Evolutionary conservation across 257 asterid species (phyloP).

Genomic region (Rehmannia glutinosa): DNA sequence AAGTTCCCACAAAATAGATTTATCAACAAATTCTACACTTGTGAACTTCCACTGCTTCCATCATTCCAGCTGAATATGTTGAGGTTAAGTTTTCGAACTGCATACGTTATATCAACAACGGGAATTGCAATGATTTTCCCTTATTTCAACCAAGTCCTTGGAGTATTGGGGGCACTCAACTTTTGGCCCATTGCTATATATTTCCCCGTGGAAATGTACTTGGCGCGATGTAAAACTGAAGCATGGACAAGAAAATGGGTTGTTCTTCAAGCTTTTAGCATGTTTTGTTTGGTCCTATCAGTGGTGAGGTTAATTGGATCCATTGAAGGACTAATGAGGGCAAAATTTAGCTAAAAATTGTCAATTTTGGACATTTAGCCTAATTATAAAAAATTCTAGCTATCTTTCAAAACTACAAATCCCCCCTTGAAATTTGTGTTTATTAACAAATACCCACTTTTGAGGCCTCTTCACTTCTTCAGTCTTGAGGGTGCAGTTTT

Average conservation of each 20-base stretch:
- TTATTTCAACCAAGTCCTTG: slow-evolving; percentile 71
- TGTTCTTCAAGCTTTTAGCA: slow-evolving; percentile 36
- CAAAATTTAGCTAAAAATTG: slow-evolving; percentile 32
- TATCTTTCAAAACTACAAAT: too few relatives aligned
- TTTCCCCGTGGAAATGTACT: slow-evolving; percentile 73
- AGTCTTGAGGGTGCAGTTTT: too few relatives aligned
- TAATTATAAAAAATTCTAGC: too few relatives aligned
- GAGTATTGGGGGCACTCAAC: slow-evolving; percentile 63
- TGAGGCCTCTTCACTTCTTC: too few relatives aligned
- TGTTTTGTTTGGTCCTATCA: slow-evolving; percentile 40
- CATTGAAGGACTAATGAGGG: slow-evolving; percentile 43
- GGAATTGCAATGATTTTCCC: slow-evolving; percentile 60
- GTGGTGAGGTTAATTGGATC: slow-evolving; percentile 66
- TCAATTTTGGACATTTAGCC: too few relatives aligned
- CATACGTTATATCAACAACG: slow-evolving; percentile 48
- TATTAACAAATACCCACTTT: too few relatives aligned
- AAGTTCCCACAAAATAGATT: slow-evolving; percentile 35
- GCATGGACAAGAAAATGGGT: slow-evolving; percentile 48
- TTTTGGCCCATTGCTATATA: slow-evolving; percentile 73
- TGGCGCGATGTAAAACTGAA: slow-evolving; percentile 44
- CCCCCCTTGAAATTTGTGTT: too few relatives aligned
- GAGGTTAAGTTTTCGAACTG: slow-evolving; percentile 48
- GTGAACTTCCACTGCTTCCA: slow-evolving; percentile 19
- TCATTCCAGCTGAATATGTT: slow-evolving; percentile 32
- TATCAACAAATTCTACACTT: slow-evolving; percentile 24